Percentiles rank a stretch among this genome's conserved stretches.
Conservation (phyloP, 768 basidiomycete genomes). For the Serendipita sp. region DNA sequence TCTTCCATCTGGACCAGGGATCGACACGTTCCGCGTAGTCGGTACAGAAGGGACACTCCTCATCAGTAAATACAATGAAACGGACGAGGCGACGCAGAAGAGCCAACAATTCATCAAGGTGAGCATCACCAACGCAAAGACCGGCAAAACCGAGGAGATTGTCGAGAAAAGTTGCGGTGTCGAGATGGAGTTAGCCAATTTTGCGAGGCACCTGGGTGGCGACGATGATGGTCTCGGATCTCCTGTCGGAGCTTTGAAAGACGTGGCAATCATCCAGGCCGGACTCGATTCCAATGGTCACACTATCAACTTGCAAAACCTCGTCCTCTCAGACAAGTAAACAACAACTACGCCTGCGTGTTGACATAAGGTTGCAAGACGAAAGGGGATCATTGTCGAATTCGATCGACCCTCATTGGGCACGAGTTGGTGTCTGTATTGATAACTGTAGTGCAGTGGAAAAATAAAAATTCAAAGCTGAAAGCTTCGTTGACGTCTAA, state of each 20-base stretch:
- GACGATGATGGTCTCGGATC: constrained; percentile 38
- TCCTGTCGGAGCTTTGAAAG: constrained; percentile 45
- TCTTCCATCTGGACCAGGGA: neutral
- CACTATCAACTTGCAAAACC: constrained; percentile 34
- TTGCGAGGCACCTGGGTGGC: constrained; percentile 39
- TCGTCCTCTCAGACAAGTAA: constrained; percentile 10
- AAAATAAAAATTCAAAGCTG: too few species aligned
- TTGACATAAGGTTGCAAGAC: neutral
- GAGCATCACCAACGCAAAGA: constrained; percentile 21
- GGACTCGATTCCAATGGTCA: constrained; percentile 48
- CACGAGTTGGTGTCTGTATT: too few species aligned
- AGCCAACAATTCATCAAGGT: constrained; percentile 21
- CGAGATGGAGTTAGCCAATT: constrained; percentile 36
- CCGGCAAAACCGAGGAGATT: constrained; percentile 24
- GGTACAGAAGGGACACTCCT: constrained; percentile 45
- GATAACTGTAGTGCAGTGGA: too few species aligned
- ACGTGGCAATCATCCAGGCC: constrained; percentile 69
- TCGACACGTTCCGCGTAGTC: constrained; percentile 31
- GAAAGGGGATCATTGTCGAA: too few species aligned
- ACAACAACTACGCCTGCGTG: neutral
- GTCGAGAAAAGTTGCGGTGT: constrained; percentile 38
- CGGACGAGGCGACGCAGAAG: constrained; percentile 8
- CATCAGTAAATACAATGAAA: constrained; percentile 23
- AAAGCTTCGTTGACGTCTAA: too few species aligned
- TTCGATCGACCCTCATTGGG: too few species aligned